phyloP scores from a whole-genome alignment of 2,329 filamentous ascomycete genomes.

The Lachnum nothofagi region DNA sequence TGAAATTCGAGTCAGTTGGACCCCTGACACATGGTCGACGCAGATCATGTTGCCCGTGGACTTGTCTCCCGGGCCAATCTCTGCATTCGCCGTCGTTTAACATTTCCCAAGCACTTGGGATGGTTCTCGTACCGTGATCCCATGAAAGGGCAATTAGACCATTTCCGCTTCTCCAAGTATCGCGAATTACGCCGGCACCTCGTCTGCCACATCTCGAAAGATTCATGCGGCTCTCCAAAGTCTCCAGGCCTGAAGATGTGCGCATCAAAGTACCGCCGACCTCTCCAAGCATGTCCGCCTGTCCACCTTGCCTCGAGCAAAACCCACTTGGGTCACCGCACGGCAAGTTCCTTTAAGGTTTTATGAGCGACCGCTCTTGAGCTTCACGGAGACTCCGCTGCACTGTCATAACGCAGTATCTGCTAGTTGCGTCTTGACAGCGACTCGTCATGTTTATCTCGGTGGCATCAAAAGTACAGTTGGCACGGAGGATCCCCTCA shows the following conservation, averaged over 20 bases:
- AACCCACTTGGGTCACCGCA: background rate
- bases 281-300: background rate
- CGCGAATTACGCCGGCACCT: too few relatives aligned
- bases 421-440: background rate
- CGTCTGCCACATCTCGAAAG: too few relatives aligned
- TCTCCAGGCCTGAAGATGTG: too few relatives aligned
- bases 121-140: too few relatives aligned
- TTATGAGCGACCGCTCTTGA: background rate
- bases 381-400: background rate
- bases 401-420: background rate
- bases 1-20: conserved; percentile 7
- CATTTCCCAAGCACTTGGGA: background rate
- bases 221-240: too few relatives aligned
- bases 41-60: conserved; percentile 17
- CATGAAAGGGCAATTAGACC: too few relatives aligned
- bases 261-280: background rate
- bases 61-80: conserved; percentile 2
- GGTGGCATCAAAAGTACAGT: background rate
- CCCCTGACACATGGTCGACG: conserved; percentile 13
- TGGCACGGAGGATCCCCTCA: background rate
- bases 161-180: too few relatives aligned
- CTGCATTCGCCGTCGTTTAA: conserved; percentile 3
- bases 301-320: background rate
- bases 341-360: background rate
- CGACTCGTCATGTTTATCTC: background rate